These are phyloP conservation scores for Aquilaria yunnanensis DNA, from an alignment of 345 rosid genomes.

Conservation along the genomic window DNA sequence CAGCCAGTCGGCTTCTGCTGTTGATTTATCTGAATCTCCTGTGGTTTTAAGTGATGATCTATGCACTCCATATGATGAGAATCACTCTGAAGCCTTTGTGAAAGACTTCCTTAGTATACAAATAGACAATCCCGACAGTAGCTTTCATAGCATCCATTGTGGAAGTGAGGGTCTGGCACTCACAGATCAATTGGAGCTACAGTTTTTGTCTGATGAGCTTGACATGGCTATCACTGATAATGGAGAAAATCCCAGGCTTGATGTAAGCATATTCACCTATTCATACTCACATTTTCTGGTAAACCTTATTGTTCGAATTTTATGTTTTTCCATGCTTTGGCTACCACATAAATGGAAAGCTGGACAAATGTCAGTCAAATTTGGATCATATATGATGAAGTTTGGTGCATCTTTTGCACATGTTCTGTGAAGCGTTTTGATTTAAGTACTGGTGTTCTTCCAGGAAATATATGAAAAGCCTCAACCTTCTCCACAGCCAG, in stretches of 20 bases:
- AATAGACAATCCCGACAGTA: slow-evolving; percentile 46
- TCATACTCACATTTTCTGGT: background rate
- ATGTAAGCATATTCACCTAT: slow-evolving; percentile 39
- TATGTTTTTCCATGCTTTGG: background rate
- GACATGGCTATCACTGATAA: slow-evolving; percentile 71
- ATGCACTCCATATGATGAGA: slow-evolving; percentile 34
- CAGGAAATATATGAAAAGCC: slow-evolving; percentile 72
- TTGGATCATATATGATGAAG: no score
- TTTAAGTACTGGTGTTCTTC: slow-evolving; percentile 16
- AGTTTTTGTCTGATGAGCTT: slow-evolving; percentile 77
- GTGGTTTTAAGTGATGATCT: slow-evolving; percentile 42
- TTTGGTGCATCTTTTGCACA: background rate
- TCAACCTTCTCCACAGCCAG: slow-evolving; percentile 31
- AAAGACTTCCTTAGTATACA: slow-evolving; percentile 49
- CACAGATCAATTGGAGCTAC: slow-evolving; percentile 69
- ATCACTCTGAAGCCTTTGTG: slow-evolving; percentile 37
- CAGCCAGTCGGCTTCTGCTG: slow-evolving; percentile 45
- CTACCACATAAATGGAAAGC: background rate
- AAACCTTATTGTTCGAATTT: background rate
- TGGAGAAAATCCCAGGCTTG: slow-evolving; percentile 75
- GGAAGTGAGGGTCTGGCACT: slow-evolving; percentile 33
- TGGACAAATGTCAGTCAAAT: no score
- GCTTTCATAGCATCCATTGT: slow-evolving; percentile 43
- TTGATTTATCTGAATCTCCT: slow-evolving; percentile 50
- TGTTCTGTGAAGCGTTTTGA: slow-evolving; percentile 18